Evolutionary conservation across 805 yeast species (phyloP).

Genomic region (Lachancea fermentati): DNA sequence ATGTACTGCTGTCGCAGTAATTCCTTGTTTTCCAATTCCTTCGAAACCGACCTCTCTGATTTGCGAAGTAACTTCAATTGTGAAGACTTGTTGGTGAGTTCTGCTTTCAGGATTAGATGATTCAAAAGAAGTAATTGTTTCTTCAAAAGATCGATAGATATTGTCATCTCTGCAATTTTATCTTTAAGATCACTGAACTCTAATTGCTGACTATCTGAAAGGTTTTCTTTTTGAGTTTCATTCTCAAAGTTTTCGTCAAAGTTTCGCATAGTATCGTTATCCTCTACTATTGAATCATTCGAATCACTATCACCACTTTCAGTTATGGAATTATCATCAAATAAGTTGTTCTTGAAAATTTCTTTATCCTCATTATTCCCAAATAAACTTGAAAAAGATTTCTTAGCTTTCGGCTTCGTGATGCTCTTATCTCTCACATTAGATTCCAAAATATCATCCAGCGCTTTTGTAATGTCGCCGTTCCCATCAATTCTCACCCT

Average conservation of each 20-base stretch:
- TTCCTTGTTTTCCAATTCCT: constrained; percentile 72
- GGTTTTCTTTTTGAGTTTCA: too few relatives aligned
- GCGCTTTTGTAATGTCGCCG: constrained; percentile 32
- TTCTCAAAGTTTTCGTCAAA: not conserved
- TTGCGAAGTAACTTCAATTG: constrained; percentile 64
- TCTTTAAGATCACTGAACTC: constrained; percentile 41
- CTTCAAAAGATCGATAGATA: constrained; percentile 51
- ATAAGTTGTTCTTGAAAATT: constrained; percentile 13
- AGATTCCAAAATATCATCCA: constrained; percentile 28
- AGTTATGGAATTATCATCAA: constrained; percentile 7
- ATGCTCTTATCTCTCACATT: too few relatives aligned
- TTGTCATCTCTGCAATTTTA: constrained; percentile 54
- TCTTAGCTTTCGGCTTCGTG: constrained; percentile 26
- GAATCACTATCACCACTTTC: constrained; percentile 19
- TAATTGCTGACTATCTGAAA: not conserved
- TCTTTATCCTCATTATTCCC: constrained; percentile 11
- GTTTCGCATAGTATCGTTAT: not conserved
- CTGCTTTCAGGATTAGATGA: constrained; percentile 74
- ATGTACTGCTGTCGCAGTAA: constrained; percentile 72
- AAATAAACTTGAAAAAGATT: constrained; percentile 10
- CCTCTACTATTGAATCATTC: constrained; percentile 1
- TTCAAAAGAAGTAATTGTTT: constrained; percentile 61
- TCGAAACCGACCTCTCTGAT: constrained; percentile 58
- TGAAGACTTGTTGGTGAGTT: constrained; percentile 66
- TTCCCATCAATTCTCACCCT: constrained; percentile 16